Evolutionary conservation across 2,329 filamentous ascomycete genomes (phyloP), one percentile per base, ranked within the genome.

Genomic region (Cladosporium sp.): DNA sequence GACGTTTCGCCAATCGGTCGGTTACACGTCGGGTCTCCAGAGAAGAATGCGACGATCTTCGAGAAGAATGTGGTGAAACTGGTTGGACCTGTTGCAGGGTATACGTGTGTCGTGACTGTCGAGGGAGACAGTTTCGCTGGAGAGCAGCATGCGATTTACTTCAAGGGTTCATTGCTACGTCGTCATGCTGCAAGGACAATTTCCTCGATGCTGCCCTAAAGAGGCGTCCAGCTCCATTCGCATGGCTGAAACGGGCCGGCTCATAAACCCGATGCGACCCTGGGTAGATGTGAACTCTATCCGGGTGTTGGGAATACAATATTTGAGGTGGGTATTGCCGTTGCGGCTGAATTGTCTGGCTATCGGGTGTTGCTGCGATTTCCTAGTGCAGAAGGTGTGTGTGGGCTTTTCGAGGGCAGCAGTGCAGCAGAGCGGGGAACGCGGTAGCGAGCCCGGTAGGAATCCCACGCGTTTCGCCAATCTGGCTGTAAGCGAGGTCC

Each of bases 21-120:
- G 26, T 49, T 11, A 28, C 26, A 51, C 39, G 43, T 48, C 43
- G 46, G 43, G 51, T 21, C 36, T 32, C 58, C 58, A 32, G 39
- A 34, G n/a, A 49, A 51, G 58, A 46, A 51, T 60, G 26, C 58
- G 28, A 51, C 8, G 43, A 58, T 58, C 56, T 26, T 58, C 23
- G 14, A 5, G 5, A n/a, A 18, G n/a, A 39, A 14, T 23, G 11
- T 34, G 18, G 51, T 30, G 28, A 28, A 32, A 54, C 18, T 32
- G 51, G 30, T 21, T 54, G 25, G 26, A 18, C 32, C 13, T 32
- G 51, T 28, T 21, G 51, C 51, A 30, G 51, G 51, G 51, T 32
- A 32, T 21, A 28, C 14, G 51, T 21, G 28, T 21, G 26, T 21
- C 30, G 8, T 10, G 14, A 21, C 7, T 13, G 51, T 32, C 3